Evolutionary conservation across 2,329 filamentous ascomycete species (phyloP), one percentile per base, ranked within the genome.

Genomic region (Paracoccidioides brasiliensis): DNA sequence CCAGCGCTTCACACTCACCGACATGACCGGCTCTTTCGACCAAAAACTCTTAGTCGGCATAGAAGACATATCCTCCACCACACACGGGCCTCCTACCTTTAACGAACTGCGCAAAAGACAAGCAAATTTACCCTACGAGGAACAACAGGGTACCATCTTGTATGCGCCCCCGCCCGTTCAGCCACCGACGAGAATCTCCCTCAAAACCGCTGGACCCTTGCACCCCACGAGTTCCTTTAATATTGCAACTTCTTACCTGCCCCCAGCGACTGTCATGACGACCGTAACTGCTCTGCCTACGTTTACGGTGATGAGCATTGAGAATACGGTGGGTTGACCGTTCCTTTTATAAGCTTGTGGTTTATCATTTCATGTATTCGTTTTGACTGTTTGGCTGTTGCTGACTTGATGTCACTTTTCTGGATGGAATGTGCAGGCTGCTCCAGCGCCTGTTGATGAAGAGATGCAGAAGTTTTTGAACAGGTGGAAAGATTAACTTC

Each of bases 21-120:
- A 76, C 61, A 85, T 86, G 83, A 82, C 77, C 2, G 83, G 83
- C 41, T 70, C 70, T 4, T 84, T 84, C 62, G 69, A 76, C 1
- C 57, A 73, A 1, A 64, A 63, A 41, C 68, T 79, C 49, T 43
- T 54, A 10, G 55, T 74, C 65, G 50, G 67, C 60, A 58, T 74
- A 66, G 6, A 72, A 70, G 48, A 62, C 62, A n/a, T 71, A 63
- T 54, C 67, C 62, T 45, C 68, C 69, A 12, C 64, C 57, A 60
- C 63, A 4, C 59, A 55, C 32, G 62, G 55, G 28, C 58, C 60
- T 12, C 61, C 44, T 32, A 57, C 52, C 52, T 62, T 56, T 60
- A 66, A 63, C 53, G 63, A 67, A 42, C 56, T 67, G 42, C 63
- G 61, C 52, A 73, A 67, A 61, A 64, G 65, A 60, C 65, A 65